phyloP scores from a whole-genome alignment of 1,284 basidiomycete species.

The Leccinum subfulvum region DNA sequence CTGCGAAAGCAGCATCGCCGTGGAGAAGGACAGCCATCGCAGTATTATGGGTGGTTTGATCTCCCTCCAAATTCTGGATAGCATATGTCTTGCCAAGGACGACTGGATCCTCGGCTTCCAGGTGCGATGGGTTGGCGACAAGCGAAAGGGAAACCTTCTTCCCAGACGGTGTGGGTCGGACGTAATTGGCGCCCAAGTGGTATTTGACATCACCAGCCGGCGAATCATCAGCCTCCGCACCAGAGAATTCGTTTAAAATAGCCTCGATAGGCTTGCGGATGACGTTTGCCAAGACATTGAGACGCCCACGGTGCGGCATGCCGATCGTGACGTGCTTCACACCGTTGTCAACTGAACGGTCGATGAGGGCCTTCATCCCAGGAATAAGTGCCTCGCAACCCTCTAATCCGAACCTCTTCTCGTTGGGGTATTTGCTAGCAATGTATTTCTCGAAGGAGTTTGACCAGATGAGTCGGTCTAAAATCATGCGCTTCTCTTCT shows the following conservation, averaged over 20 bases:
- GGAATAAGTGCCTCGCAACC: constrained; percentile 98
- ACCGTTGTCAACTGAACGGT: constrained; percentile 95
- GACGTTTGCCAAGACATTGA: constrained; percentile 98
- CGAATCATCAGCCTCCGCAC: constrained; percentile 67
- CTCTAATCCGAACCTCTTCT: constrained; percentile 99
- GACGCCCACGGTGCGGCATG: constrained; percentile 98
- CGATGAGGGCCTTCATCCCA: constrained; percentile 99
- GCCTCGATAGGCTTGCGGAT: constrained; percentile 98
- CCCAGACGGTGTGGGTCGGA: constrained; percentile 95
- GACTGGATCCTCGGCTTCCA: constrained; percentile 96
- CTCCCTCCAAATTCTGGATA: constrained; percentile 93
- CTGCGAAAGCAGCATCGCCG: constrained; percentile 98
- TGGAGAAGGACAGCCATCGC: constrained; percentile 96
- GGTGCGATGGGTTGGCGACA: constrained; percentile 97
- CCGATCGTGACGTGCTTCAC: constrained; percentile 96
- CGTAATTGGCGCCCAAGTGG: constrained; percentile 98
- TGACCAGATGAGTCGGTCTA: constrained; percentile 99
- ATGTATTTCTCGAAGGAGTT: constrained; percentile 99
- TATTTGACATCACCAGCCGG: constrained; percentile 99
- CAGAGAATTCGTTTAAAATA: constrained; percentile 96
- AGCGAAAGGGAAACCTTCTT: constrained; percentile 98
- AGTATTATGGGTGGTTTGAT: constrained; percentile 72
- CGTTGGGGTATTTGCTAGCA: constrained; percentile 97
- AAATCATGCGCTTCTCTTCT: constrained; percentile 98
- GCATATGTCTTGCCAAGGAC: constrained; percentile 97